These are phyloP conservation scores for Ascodesmis nigricans DNA, from an alignment of 495 filamentous ascomycete species.

Conservation along the genomic window DNA sequence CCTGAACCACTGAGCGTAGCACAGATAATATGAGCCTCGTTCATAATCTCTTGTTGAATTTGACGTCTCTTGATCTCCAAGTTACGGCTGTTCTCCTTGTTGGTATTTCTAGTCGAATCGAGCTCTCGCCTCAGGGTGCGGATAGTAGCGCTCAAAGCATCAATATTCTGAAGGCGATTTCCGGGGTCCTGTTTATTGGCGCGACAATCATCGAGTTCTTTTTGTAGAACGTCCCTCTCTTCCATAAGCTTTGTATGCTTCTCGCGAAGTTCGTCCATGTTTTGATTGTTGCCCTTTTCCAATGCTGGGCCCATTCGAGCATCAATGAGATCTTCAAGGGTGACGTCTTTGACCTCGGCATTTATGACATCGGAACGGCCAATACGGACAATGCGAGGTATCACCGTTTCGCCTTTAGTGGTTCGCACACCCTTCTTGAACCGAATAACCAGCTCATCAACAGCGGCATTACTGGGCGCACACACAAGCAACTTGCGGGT, in stretches of 20 bases:
- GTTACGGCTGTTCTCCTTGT: constrained; percentile 61
- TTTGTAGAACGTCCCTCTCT: constrained; percentile 41
- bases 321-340: constrained; percentile 76
- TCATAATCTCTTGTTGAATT: constrained; percentile 75
- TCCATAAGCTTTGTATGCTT: constrained; percentile 59
- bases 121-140: constrained; percentile 45
- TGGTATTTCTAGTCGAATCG: constrained; percentile 59
- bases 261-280: constrained; percentile 56
- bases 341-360: constrained; percentile 69
- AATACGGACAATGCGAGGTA: constrained; percentile 68
- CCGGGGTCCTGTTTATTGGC: constrained; percentile 28
- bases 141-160: constrained; percentile 39
- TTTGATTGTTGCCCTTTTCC: constrained; percentile 29
- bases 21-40: constrained; percentile 78
- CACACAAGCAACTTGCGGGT: constrained; percentile 80
- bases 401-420: constrained; percentile 42
- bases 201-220: constrained; percentile 47
- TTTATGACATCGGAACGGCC: constrained; percentile 89
- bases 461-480: constrained; percentile 89
- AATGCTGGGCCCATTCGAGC: constrained; percentile 35
- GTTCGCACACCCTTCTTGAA: constrained; percentile 77
- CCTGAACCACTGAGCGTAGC: constrained; percentile 88
- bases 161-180: constrained; percentile 56
- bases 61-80: constrained; percentile 60
- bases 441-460: constrained; percentile 85